Evolutionary conservation across 2,329 filamentous ascomycete genomes (phyloP), one percentile per base, ranked within the genome.

Genomic region (Ophiostoma sp.): DNA sequence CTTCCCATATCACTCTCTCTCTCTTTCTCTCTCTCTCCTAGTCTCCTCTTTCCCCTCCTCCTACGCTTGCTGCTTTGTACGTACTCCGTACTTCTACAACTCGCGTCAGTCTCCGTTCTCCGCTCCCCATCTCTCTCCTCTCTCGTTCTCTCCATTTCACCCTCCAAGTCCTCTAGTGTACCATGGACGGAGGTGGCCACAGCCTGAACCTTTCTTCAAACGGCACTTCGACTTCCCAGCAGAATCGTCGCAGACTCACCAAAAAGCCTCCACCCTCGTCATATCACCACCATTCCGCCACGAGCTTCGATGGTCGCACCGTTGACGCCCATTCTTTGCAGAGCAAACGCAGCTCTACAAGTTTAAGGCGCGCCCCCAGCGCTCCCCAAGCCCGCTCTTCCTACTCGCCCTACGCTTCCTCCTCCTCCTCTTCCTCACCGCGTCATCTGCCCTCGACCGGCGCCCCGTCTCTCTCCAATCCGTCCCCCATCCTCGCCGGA

Each of bases 301-400:
- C 80, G 75, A 81, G 79, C 76, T 78, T 83, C 79, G 83, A 85
- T 80, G 79, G 80, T 79, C 78, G 79, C 68, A 66, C 68, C 73
- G 80, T 81, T 79, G 84, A 87, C 79, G 79, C 82, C 77, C 80
- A 80, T 74, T 86, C 84, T 73, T 78, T 87, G 74, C 81, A 82
- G 77, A 87, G 84, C 80, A 84, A 87, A 81, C 82, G 83, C 78
- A 88, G 85, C 83, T 87, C 85, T 73, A 82, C 84, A 74, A 87
- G 84, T 77, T 80, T 88, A 76, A 83, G 81, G 76, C 83, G 85
- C 76, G 81, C 84, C 75, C 85, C 86, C 73, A 87, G 84, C 77
- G 84, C 84, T 79, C 85, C 85, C 75, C 79, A 79, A 75, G 77
- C 78, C 74, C 80, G 80, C 71, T 80, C 79, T 68, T 79, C 79